Evolutionary conservation across 495 filamentous ascomycete species (phyloP).

Genomic region (Aspergillus ostianus): DNA sequence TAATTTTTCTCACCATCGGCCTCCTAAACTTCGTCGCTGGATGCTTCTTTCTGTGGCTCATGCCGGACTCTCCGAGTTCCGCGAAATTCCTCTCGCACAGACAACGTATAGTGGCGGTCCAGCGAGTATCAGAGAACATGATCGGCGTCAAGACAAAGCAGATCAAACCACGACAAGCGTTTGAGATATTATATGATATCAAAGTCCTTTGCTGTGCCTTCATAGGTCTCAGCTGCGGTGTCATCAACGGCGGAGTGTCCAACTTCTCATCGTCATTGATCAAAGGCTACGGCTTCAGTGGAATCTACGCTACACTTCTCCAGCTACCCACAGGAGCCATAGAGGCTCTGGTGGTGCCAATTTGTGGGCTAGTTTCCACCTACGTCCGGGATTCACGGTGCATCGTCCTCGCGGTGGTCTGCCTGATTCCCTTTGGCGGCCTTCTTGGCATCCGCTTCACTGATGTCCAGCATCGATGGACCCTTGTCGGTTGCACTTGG

Average conservation of each 20-base stretch:
- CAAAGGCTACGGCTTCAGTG: conserved; percentile 41
- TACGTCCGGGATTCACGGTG: conserved; percentile 41
- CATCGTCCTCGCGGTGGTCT: conserved; percentile 35
- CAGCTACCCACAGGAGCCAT: conserved; percentile 47
- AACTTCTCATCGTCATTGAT: conserved; percentile 48
- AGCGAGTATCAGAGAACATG: conserved; percentile 44
- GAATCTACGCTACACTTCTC: conserved; percentile 41
- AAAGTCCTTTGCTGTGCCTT: conserved; percentile 37
- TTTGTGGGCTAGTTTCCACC: conserved; percentile 39
- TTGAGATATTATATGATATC: conserved; percentile 40
- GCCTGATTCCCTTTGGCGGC: conserved; percentile 37
- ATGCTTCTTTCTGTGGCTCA: conserved; percentile 34
- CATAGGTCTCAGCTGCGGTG: conserved; percentile 38
- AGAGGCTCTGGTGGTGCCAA: conserved; percentile 36
- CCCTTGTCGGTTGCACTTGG: conserved; percentile 54
- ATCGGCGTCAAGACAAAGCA: conserved; percentile 49
- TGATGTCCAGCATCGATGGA: conserved; percentile 44
- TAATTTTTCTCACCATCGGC: conserved; percentile 56
- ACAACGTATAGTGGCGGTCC: conserved; percentile 43
- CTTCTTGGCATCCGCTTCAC: conserved; percentile 45
- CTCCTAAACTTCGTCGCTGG: conserved; percentile 47
- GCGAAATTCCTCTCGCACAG: conserved; percentile 42
- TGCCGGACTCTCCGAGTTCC: conserved; percentile 44
- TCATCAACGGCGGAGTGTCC: conserved; percentile 46
- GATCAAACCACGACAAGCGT: conserved; percentile 35